phyloP scores from a whole-genome alignment of 345 rosid genomes.

The Euphorbia pulcherrima region DNA sequence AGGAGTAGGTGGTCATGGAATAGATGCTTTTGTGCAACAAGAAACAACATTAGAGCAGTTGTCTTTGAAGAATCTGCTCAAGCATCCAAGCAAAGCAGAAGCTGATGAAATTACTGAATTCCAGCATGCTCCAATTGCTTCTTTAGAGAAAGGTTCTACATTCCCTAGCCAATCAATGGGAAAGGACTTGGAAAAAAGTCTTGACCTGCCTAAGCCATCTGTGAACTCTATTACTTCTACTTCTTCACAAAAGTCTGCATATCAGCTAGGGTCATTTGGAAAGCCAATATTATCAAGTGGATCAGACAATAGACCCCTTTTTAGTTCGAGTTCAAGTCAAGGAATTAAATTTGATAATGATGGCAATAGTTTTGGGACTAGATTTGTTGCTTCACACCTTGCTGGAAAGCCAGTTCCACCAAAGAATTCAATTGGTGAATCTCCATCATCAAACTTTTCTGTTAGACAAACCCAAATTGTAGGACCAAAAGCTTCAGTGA shows the following conservation, averaged over 20 bases:
- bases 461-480: conserved; percentile 27
- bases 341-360: conserved; percentile 31
- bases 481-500: conserved; percentile 32
- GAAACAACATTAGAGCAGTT: conserved; percentile 39
- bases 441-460: conserved; percentile 31
- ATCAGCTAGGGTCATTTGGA: conserved; percentile 47
- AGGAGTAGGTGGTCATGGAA: conserved; percentile 34
- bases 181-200: conserved; percentile 26
- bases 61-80: conserved; percentile 28
- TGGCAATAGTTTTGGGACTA: conserved; percentile 25
- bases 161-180: conserved; percentile 26
- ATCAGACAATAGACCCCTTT: conserved; percentile 31
- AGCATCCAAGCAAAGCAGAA: conserved; percentile 25
- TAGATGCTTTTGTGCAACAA: conserved; percentile 27
- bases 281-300: conserved; percentile 29
- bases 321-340: conserved; percentile 31
- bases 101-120: conserved; percentile 36
- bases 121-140: conserved; percentile 29
- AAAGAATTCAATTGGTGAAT: conserved; percentile 31
- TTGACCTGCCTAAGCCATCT: conserved; percentile 33
- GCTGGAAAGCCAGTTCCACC: conserved; percentile 39
- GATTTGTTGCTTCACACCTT: conserved; percentile 30
- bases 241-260: conserved; percentile 28
- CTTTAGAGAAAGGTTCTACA: conserved; percentile 32
- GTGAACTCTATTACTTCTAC: conserved; percentile 29